A percentile compares a stretch with the other conserved stretches of the same genome.
Conservation (phyloP, 2,329 filamentous ascomycete genomes). For the Plectosphaerella sp. region DNA sequence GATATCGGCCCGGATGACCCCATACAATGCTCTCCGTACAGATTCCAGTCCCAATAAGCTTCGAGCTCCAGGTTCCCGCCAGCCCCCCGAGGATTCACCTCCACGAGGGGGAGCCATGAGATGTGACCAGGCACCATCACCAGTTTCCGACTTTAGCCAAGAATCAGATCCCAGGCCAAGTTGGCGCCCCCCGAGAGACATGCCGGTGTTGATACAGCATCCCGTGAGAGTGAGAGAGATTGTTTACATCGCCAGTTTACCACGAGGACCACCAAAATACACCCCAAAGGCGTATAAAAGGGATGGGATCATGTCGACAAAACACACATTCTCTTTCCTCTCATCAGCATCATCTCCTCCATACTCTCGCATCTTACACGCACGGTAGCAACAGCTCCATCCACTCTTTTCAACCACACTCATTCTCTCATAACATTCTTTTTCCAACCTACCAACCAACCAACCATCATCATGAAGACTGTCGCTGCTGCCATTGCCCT, state of each 20-base stretch:
- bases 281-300: slow-evolving; percentile 4
- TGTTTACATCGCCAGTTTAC: neutral
- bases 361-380: neutral
- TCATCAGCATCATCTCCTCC: slow-evolving; percentile 4
- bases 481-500: slow-evolving; percentile 1
- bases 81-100: no score
- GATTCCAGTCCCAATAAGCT: no score
- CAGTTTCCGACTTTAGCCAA: no score
- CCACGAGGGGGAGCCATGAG: no score
- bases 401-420: slow-evolving; percentile 3
- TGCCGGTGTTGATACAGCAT: neutral
- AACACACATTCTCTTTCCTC: neutral
- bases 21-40: no score
- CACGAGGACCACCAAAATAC: neutral
- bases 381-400: slow-evolving; percentile 11
- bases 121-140: no score
- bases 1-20: no score
- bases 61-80: no score
- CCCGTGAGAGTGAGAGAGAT: neutral
- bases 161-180: no score
- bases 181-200: neutral
- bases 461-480: slow-evolving; percentile 10
- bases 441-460: neutral
- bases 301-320: slow-evolving; percentile 1
- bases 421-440: neutral